Evolutionary conservation across 352 stramenopile species (phyloP).

Genomic region (Phytophthora melonis): DNA sequence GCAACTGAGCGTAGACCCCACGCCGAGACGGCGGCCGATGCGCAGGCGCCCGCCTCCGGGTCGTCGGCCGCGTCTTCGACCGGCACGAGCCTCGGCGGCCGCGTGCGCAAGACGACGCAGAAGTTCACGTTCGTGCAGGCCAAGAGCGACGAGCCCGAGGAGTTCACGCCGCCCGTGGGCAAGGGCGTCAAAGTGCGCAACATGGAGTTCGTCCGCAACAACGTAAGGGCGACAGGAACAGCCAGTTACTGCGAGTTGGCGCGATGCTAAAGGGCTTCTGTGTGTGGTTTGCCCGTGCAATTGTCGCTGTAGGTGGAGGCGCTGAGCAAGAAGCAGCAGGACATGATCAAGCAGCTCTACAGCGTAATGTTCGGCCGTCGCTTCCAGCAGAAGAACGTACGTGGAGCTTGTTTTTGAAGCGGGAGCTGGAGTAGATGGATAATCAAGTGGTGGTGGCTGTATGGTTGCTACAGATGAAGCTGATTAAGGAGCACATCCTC

Average conservation of each 20-base stretch:
- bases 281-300: neutral
- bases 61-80: slow-evolving; percentile 13
- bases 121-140: slow-evolving; percentile 67
- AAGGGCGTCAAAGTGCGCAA: slow-evolving; percentile 68
- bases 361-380: slow-evolving; percentile 79
- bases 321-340: slow-evolving; percentile 75
- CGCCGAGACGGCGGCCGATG: no score
- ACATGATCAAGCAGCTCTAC: slow-evolving; percentile 86
- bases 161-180: slow-evolving; percentile 69
- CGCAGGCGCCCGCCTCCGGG: slow-evolving; percentile 19
- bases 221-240: slow-evolving; percentile 35
- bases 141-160: slow-evolving; percentile 64
- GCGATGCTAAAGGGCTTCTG: neutral
- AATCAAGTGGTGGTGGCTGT: neutral
- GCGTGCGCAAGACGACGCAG: slow-evolving; percentile 72
- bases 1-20: no score
- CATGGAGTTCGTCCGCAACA: slow-evolving; percentile 62
- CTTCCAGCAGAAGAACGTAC: slow-evolving; percentile 84
- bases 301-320: slow-evolving; percentile 54
- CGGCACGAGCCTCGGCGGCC: slow-evolving; percentile 48
- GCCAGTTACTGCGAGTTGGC: neutral
- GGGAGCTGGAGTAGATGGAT: neutral
- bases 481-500: slow-evolving; percentile 85
- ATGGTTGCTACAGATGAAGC: slow-evolving; percentile 56
- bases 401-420: slow-evolving; percentile 8